Evolutionary conservation across 177 flowering plant species (phyloP), one percentile per base, ranked within the genome.

Genomic region (Vitis hybrid): DNA sequence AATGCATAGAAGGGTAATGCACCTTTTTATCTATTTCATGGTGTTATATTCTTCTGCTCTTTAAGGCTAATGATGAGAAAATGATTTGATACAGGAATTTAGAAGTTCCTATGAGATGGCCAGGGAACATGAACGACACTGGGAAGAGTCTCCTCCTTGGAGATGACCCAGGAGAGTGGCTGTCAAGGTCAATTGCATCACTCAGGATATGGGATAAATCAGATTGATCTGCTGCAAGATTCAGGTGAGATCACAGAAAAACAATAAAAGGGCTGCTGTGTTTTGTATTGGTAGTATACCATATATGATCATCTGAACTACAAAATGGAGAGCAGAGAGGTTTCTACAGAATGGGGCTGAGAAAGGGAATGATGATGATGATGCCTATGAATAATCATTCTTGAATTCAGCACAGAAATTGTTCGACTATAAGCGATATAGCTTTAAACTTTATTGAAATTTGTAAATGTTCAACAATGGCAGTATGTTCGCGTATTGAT

Each of bases 1-100:
- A 62, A 61, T 19, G 60, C 48, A 1, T 70, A 1, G 79, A 81
- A 52, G 80, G 83, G 81, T 78, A 56, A 76, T 64, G 66, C 20
- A 18, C 18, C 33, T 6, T 2, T 29, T 18, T 62, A 11, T 14
- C n/a, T 61, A 12, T 56, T 3, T 48, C n/a, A 9, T 61, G 16
- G 20, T 55, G 0, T 19, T 20, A 31, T 16, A 12, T 39, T 29
- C 45, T 3, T 45, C 16, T 62, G 2, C 9, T 15, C 10, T 45
- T 62, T 62, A 4, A 26, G 50, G 14, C 12, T 61, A 15, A 29
- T 15, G 3, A 20, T 61, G 33, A 29, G 10, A 29, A 26, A 55
- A n/a, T 65, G 22, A n/a, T 2, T 72, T 61, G 55, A 2, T 65
- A 12, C 70, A 72, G 76, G 72, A 58, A 48, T 50, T 68, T 55